Evolutionary conservation across 2,329 filamentous ascomycete species (phyloP).

Genomic region (Penicillium sp.): DNA sequence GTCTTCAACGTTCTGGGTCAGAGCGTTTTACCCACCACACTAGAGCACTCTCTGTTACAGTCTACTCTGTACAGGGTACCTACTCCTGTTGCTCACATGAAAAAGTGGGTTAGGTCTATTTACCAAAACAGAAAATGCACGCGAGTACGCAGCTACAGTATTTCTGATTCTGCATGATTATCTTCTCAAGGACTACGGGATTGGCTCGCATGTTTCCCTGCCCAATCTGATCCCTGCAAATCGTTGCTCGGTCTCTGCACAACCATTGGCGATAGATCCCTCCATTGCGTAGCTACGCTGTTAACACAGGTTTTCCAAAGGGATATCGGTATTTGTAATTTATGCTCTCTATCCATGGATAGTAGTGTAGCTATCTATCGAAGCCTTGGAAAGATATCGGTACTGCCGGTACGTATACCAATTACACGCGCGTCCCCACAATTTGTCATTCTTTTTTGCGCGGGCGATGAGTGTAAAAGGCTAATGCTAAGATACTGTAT

Average conservation of each 20-base stretch:
- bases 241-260: background rate
- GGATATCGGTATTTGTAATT: background rate
- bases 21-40: slow-evolving; percentile 3
- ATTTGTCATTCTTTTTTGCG: slow-evolving; percentile 15
- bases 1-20: slow-evolving; percentile 9
- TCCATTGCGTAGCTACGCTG: background rate
- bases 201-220: slow-evolving; percentile 18
- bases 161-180: slow-evolving; percentile 18
- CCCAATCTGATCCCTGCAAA: slow-evolving; percentile 14
- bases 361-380: background rate
- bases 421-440: slow-evolving; percentile 13
- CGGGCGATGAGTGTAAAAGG: slow-evolving; percentile 5
- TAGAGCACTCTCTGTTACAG: background rate
- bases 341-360: background rate
- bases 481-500: slow-evolving; percentile 9
- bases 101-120: background rate
- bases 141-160: slow-evolving; percentile 1
- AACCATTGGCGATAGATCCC: background rate
- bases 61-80: background rate
- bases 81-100: slow-evolving; percentile 6
- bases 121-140: slow-evolving; percentile 16
- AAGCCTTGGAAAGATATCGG: background rate
- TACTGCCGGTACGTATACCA: background rate
- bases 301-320: background rate
- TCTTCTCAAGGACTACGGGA: slow-evolving; percentile 6